Evolutionary conservation across 306 rosid species (phyloP), one percentile per base, ranked within the genome.

Genomic region (Amphicarpaea edgeworthii): DNA sequence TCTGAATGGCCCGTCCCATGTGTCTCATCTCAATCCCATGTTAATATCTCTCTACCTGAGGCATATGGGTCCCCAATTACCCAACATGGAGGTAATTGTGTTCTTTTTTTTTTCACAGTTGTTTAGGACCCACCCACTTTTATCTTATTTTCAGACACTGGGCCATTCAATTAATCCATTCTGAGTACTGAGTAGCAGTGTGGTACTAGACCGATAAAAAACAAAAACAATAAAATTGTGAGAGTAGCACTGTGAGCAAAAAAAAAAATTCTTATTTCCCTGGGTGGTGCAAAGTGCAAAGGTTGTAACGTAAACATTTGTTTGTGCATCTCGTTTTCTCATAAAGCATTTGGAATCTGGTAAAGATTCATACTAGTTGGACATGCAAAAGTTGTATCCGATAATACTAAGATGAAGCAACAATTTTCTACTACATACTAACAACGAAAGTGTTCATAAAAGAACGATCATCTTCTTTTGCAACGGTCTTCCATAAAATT

Each of bases 401-500:
- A 23, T 10, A 54, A 54, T 21, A n/a, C n/a, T n/a, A 15, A 42
- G 17, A 41, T 8, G n/a, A 68, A 50, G 30, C 23, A 72, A 41
- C 51, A 14, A 14, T 4, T 0, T 28, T 8, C 26, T 54, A 16
- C 64, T n/a, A n/a, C n/a, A n/a, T n/a, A 11, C 55, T n/a, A 66
- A 12, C 30, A 47, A 81, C 21, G 54, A 60, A 3, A 53, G 32
- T 4, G 49, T 57, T 63, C 64, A 19, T 54, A 24, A 63, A 54
- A 12, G 42, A 54, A 37, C 15, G 21, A 71, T 20, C 62, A 40
- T 50, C 65, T 63, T 72, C 59, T 45, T 74, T 59, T 16, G 37
- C 63, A 82, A 87, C 88, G 86, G 90, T 81, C 84, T 67, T 81
- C 83, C 66, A 71, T 62, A 58, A 71, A 66, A 70, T 78, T 84